phyloP scores from a whole-genome alignment of 2,329 filamentous ascomycete species.

The Talaromyces verruculosus region DNA sequence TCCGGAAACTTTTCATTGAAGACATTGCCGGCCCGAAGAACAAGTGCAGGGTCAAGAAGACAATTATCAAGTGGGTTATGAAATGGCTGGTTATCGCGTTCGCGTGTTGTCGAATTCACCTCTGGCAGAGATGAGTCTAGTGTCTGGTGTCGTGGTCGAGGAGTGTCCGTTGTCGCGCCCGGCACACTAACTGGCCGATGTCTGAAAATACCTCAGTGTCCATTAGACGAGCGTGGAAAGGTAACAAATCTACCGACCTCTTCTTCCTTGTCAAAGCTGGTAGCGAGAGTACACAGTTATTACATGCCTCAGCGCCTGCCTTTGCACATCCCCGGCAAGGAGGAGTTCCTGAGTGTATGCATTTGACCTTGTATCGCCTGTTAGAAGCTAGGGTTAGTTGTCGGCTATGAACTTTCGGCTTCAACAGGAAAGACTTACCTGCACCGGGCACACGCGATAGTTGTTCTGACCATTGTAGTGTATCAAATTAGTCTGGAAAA shows the following conservation, averaged over 20 bases:
- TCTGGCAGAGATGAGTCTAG: neutral
- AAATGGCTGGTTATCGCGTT: neutral
- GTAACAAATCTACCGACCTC: neutral
- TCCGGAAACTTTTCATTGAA: constrained; percentile 28
- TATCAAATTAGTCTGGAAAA: neutral
- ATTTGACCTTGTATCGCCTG: constrained; percentile 29
- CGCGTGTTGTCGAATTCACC: neutral
- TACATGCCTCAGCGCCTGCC: constrained; percentile 19
- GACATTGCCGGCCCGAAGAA: constrained; percentile 24
- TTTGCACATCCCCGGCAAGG: constrained; percentile 27
- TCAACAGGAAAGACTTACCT: neutral
- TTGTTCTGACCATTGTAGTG: neutral
- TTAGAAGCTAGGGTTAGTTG: neutral
- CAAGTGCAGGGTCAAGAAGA: constrained; percentile 13
- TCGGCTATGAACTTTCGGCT: neutral
- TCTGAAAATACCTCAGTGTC: neutral
- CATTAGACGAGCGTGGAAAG: neutral
- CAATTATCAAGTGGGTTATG: neutral
- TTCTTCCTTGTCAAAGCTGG: constrained; percentile 18
- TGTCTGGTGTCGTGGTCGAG: neutral
- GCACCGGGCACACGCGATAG: constrained; percentile 5
- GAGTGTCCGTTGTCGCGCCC: neutral
- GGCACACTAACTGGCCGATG: neutral
- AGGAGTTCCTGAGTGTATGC: constrained; percentile 25
- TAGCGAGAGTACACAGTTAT: constrained; percentile 23